Conservation (phyloP, 768 basidiomycete genomes). For the Hirschioporus abietinus region DNA sequence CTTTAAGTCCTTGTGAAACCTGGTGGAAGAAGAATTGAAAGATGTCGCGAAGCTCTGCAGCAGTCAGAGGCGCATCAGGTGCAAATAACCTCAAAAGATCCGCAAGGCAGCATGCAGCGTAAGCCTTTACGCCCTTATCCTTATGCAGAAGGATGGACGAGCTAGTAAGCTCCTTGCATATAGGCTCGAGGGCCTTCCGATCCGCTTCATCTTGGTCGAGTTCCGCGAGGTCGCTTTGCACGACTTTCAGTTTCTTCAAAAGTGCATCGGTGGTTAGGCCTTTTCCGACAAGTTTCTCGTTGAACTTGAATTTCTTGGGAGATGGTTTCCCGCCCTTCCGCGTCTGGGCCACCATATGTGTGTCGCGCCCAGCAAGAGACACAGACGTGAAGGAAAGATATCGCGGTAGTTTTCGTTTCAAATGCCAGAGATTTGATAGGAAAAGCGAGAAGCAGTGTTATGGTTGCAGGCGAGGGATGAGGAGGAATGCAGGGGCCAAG, state of each 20-base stretch:
- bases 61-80: conserved; percentile 94
- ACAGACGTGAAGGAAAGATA: not conserved
- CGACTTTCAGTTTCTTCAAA: conserved; percentile 77
- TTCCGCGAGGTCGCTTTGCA: conserved; percentile 72
- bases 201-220: conserved; percentile 89
- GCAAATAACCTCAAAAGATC: conserved; percentile 92
- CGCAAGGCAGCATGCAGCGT: conserved; percentile 89
- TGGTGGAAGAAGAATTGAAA: conserved; percentile 96
- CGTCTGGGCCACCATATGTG: conserved; percentile 69
- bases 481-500: conserved; percentile 13
- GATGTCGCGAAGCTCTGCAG: conserved; percentile 85
- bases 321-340: conserved; percentile 49
- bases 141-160: conserved; percentile 85
- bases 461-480: not conserved
- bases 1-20: conserved; percentile 67
- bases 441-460: not conserved
- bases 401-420: not conserved
- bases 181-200: conserved; percentile 57
- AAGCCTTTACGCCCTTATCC: conserved; percentile 94
- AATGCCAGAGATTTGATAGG: not conserved
- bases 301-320: conserved; percentile 65
- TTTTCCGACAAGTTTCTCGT: conserved; percentile 76
- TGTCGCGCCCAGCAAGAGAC: conserved; percentile 1
- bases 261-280: conserved; percentile 75
- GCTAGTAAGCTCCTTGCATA: conserved; percentile 75